A percentile compares a stretch with the other conserved stretches of the same genome.
Conservation (phyloP, 345 rosid species). For the Heritiera littoralis region DNA sequence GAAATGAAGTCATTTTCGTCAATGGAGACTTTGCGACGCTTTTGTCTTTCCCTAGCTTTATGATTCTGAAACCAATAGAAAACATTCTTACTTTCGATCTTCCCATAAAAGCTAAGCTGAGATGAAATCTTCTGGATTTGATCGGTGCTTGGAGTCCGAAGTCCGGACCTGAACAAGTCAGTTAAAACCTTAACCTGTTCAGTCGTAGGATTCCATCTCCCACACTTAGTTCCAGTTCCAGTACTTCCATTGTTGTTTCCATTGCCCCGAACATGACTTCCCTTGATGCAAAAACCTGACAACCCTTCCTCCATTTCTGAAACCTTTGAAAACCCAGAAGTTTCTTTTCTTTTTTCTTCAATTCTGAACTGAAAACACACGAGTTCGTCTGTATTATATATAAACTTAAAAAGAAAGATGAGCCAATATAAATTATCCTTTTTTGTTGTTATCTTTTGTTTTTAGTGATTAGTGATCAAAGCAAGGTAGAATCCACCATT, state of each 20-base stretch:
- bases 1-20: constrained; percentile 43
- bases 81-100: constrained; percentile 95
- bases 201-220: constrained; percentile 91
- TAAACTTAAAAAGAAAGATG: not conserved
- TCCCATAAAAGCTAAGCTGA: constrained; percentile 87
- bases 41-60: constrained; percentile 94
- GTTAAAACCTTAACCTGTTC: constrained; percentile 91
- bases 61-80: constrained; percentile 99
- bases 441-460: constrained; percentile 25
- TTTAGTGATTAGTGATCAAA: constrained; percentile 32
- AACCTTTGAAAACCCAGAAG: not conserved
- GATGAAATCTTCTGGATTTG: constrained; percentile 91
- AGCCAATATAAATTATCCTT: not conserved
- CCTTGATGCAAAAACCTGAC: constrained; percentile 69
- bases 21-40: constrained; percentile 70
- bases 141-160: constrained; percentile 90
- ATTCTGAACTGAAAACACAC: constrained; percentile 37
- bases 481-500: constrained; percentile 30
- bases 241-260: constrained; percentile 7
- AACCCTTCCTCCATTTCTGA: constrained; percentile 48
- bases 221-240: constrained; percentile 86
- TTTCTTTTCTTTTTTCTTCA: constrained; percentile 6
- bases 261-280: constrained; percentile 32
- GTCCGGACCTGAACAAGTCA: constrained; percentile 85
- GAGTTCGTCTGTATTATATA: constrained; percentile 41